Base-by-base conservation (phyloP, 495 filamentous ascomycete genomes). In the Amphirosellinia nigrospora region DNA sequence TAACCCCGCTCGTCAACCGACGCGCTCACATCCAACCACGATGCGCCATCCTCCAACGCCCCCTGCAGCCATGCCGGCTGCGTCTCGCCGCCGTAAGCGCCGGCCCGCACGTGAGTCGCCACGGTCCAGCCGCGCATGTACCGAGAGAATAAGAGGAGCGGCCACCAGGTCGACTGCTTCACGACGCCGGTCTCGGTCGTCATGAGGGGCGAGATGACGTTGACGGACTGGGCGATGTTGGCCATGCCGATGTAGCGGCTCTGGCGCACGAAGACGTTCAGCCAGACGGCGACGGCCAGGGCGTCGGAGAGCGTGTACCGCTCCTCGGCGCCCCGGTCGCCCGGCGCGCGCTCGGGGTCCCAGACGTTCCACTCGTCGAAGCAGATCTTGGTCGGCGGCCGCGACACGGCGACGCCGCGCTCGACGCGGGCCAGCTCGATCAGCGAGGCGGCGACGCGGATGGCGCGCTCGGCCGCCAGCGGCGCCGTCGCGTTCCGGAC, bases 331-430 rank as follows among this genome's bases (percentile, higher is more conserved):
- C 90, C 90, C 62, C 83, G 78, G 70, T 90, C 89, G 48, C 90
- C 91, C 4, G 89, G 89, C 1, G 92, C 91, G 30, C 91, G 87
- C 45, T 86, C 82, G 8, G 91, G 91, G 74, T 94, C 91, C 92
- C 92, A 94, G 15, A 94, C 91, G 78, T 94, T 76, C 92, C 92
- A 94, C 78, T 94, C 92, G 77, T 94, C 92, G 76, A 94, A 94
- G 79, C 92, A 94, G 77, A 94, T 92, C 45, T 83, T 90, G 16
- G 87, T 89, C 13, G 83, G 79, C 15, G 86, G 86, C 34, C 88
- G 85, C 4, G 82, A 79, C 2, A 85, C 80, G 0, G 89, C 81
- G 1, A 92, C 86, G 2, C 77, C 75, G 71, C 89, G 89, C 77
- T 93, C 89, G 77, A 93, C 91, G 16, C 91, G 82, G 0, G 92